phyloP scores from a whole-genome alignment of 2,329 filamentous ascomycete species.

The Lachnellula cervina region DNA sequence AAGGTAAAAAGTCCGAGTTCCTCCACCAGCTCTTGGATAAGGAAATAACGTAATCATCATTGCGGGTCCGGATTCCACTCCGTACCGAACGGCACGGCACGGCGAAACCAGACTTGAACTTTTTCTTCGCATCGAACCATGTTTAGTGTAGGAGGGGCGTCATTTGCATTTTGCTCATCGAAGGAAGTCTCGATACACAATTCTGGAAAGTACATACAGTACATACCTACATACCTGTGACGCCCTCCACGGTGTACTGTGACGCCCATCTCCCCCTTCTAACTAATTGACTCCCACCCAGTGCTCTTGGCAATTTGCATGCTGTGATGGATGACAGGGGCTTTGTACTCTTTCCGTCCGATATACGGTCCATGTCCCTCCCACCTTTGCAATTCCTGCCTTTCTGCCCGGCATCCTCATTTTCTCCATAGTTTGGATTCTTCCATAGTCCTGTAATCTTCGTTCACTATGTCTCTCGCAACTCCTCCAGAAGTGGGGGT shows the following conservation, averaged over 20 bases:
- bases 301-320: neutral
- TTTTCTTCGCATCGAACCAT: no score
- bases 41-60: no score
- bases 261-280: slow-evolving; percentile 2
- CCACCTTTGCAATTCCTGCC: neutral
- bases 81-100: no score
- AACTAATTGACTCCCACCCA: slow-evolving; percentile 1
- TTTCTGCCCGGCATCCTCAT: neutral
- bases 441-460: neutral
- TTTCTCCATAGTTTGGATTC: neutral
- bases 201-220: neutral
- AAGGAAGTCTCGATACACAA: neutral
- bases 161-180: neutral
- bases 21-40: no score
- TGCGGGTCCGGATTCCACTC: no score
- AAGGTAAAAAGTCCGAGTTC: no score
- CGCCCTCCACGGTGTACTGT: slow-evolving; percentile 7
- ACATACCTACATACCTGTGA: slow-evolving; percentile 1
- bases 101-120: no score
- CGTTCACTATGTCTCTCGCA: neutral
- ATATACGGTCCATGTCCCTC: neutral
- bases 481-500: neutral
- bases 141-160: no score
- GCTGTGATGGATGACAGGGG: neutral
- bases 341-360: neutral